phyloP scores from a whole-genome alignment of 2,329 filamentous ascomycete genomes.

The Calonectria leucothoes region DNA sequence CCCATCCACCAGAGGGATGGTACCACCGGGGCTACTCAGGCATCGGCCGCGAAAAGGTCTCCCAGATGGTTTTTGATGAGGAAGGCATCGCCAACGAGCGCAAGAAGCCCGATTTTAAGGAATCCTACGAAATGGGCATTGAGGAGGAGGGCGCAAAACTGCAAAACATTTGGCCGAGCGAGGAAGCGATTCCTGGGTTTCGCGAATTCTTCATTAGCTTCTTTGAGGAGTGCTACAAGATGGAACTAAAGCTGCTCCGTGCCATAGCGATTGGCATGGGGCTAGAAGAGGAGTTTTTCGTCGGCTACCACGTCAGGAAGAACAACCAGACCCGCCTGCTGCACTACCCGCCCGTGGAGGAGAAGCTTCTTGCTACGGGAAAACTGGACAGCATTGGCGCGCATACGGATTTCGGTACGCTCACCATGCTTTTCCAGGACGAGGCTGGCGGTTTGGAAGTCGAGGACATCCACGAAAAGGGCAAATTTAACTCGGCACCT shows the following conservation, averaged over 20 bases:
- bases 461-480: slow-evolving; percentile 49
- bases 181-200: slow-evolving; percentile 33
- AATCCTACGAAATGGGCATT: slow-evolving; percentile 53
- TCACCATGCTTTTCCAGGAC: slow-evolving; percentile 62
- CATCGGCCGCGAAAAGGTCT: slow-evolving; percentile 46
- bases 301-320: slow-evolving; percentile 65
- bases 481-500: slow-evolving; percentile 47
- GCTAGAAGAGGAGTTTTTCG: slow-evolving; percentile 76
- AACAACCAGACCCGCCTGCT: slow-evolving; percentile 71
- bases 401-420: slow-evolving; percentile 51
- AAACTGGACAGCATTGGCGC: slow-evolving; percentile 39
- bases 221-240: slow-evolving; percentile 73
- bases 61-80: slow-evolving; percentile 46
- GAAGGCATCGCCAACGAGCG: slow-evolving; percentile 36
- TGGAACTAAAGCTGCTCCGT: slow-evolving; percentile 80
- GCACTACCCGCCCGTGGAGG: slow-evolving; percentile 57
- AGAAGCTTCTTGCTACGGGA: slow-evolving; percentile 39
- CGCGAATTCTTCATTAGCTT: slow-evolving; percentile 62
- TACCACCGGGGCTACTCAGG: slow-evolving; percentile 49
- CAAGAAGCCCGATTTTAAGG: slow-evolving; percentile 51
- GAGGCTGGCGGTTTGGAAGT: slow-evolving; percentile 59
- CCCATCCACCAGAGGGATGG: slow-evolving; percentile 44
- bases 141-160: slow-evolving; percentile 38
- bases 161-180: slow-evolving; percentile 39
- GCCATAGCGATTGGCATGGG: slow-evolving; percentile 81